Base-by-base conservation (phyloP, 192 early-diverging fungal species). In the Piromyces finnis region DNA sequence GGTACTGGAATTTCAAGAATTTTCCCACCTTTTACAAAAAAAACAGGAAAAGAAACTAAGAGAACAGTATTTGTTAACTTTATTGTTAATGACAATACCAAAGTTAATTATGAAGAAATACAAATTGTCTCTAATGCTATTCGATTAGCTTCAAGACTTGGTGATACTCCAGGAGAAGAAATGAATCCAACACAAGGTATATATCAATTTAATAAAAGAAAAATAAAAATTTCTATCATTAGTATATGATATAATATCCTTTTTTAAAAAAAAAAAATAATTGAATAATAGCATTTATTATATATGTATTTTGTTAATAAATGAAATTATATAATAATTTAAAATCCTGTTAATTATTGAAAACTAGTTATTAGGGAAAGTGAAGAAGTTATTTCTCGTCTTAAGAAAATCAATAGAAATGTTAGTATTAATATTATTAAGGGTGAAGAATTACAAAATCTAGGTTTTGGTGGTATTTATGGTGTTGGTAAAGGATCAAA, bases 401-500 rank as follows among this genome's bases (percentile, higher is more conserved):
- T 81, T 5, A 79, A 81, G 82, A 18, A 83, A 85, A 28, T 77
- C 77, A 39, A 68, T 30, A 32, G 80, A 80, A 22, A 41, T 29
- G 86, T 88, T 30, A 84, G 79, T 16, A 37, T 86, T 36, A 82
- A 78, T 29, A 78, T 89, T 77, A 90, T 90, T 41, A 78, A 81
- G 29, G 89, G 86, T n/a, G 82, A 84, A 77, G 87, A 88, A 39
- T 83, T 90, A 22, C 30, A 82, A n/a, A 78, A 85, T 17, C 30
- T 82, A 29, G 86, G 86, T 28, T 86, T 85, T 79, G 87, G 87
- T 16, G 87, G 85, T 13, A 80, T 90, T 51, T 90, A 82, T 59
- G 80, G 78, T 77, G 89, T 90, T 26, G 89, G 89, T 16, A 89
- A 89, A 81, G 86, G 82, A 2, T 82, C 83, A 77, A 81, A 83